Conservation (phyloP, 441 rosid species). For the Jatropha multifida region DNA sequence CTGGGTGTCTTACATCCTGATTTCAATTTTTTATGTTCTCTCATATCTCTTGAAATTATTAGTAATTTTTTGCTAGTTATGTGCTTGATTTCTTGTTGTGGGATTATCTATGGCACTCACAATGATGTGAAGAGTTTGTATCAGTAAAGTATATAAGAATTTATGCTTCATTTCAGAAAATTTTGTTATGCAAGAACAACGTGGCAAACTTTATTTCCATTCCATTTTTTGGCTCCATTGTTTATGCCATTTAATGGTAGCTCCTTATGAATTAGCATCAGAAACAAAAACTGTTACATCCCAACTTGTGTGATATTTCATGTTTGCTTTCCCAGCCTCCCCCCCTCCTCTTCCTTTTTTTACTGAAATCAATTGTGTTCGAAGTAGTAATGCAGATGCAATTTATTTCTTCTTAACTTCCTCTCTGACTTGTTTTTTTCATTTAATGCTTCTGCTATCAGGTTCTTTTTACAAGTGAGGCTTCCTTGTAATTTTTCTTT, state of each 20-base stretch:
- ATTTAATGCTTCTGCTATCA: constrained; percentile 28
- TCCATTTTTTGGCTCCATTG: background rate
- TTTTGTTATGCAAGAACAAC: too few species aligned
- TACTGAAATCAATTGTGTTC: background rate
- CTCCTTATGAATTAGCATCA: background rate
- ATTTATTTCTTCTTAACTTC: background rate
- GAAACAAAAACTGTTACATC: background rate
- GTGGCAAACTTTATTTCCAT: background rate
- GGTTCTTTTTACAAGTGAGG: constrained; percentile 32
- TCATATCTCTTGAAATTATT: background rate
- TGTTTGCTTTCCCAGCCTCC: too few species aligned
- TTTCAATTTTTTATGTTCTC: background rate
- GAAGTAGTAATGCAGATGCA: background rate
- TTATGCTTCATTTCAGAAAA: background rate
- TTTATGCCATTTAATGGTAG: background rate
- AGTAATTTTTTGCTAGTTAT: background rate
- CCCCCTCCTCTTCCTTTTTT: too few species aligned
- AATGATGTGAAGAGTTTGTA: background rate
- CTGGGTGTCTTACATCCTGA: background rate
- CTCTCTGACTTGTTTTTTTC: constrained; percentile 21
- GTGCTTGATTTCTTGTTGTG: background rate
- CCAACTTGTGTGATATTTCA: background rate
- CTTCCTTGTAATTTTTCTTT: constrained; percentile 32
- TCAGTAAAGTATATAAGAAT: background rate
- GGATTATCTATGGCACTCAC: background rate